These are phyloP conservation scores for Spatholobus suberectus DNA, from an alignment of 306 rosid genomes.

Conservation along the genomic window DNA sequence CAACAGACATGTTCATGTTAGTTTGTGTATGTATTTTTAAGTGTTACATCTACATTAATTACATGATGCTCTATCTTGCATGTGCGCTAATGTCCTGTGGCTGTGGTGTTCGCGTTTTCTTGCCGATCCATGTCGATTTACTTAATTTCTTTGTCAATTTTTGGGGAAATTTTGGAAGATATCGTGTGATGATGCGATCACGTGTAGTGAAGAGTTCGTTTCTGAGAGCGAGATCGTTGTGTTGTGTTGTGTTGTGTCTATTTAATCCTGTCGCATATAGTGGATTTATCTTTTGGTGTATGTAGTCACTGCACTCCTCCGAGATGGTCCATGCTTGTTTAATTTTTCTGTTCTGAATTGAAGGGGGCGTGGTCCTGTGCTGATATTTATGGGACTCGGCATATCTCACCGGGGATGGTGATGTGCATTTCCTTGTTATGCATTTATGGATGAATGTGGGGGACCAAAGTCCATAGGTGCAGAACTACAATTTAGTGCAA, in stretches of 20 bases:
- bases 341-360: constrained; percentile 2
- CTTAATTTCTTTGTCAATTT: background rate
- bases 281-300: constrained; percentile 38
- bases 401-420: background rate
- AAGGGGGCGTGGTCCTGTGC: constrained; percentile 10
- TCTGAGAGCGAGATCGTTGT: background rate
- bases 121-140: background rate
- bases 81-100: background rate
- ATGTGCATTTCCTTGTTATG: background rate
- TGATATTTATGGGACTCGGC: background rate
- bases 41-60: background rate
- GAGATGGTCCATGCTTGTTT: constrained; percentile 42
- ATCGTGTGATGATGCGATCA: constrained; percentile 1
- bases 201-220: constrained; percentile 35
- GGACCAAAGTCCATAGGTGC: background rate
- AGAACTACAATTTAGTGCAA: background rate
- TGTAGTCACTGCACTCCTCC: background rate
- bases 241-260: constrained; percentile 22
- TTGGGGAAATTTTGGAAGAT: background rate
- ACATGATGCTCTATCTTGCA: constrained; percentile 3
- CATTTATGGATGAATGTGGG: background rate
- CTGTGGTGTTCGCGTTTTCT: background rate
- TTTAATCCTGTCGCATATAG: background rate
- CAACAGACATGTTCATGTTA: constrained; percentile 9
- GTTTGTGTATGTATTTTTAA: background rate